Evolutionary conservation across 2,329 filamentous ascomycete species (phyloP).

Genomic region (Pseudocercospora musae): DNA sequence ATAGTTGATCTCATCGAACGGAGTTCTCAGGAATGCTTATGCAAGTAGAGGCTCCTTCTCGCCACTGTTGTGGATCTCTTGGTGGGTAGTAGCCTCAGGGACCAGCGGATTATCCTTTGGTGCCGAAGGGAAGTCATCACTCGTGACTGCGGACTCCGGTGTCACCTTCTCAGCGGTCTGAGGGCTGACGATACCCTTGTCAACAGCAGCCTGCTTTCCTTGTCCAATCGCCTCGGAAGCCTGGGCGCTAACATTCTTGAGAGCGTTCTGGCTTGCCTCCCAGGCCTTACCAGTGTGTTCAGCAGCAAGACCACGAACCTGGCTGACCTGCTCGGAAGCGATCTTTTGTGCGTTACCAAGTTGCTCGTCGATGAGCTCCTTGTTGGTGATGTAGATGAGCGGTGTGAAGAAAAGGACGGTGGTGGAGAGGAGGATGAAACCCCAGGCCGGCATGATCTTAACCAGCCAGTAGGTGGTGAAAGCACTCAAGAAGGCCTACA

Average conservation of each 20-base stretch:
- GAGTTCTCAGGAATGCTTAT: background rate
- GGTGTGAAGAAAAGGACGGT: slow-evolving; percentile 57
- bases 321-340: slow-evolving; percentile 56
- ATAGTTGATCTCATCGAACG: background rate
- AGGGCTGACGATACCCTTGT: slow-evolving; percentile 36
- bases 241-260: slow-evolving; percentile 59
- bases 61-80: slow-evolving; percentile 13
- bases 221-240: slow-evolving; percentile 55
- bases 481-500: slow-evolving; percentile 57
- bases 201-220: slow-evolving; percentile 36
- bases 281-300: slow-evolving; percentile 59
- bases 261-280: slow-evolving; percentile 56
- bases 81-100: slow-evolving; percentile 16
- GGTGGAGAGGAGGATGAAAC: slow-evolving; percentile 56
- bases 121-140: slow-evolving; percentile 23
- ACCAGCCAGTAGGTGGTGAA: slow-evolving; percentile 63
- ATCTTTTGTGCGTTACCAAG: slow-evolving; percentile 54
- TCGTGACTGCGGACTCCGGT: slow-evolving; percentile 18
- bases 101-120: slow-evolving; percentile 22
- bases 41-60: slow-evolving; percentile 17
- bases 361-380: slow-evolving; percentile 61
- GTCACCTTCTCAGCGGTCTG: slow-evolving; percentile 29
- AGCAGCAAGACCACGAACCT: slow-evolving; percentile 58
- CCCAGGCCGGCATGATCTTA: slow-evolving; percentile 65
- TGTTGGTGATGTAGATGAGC: slow-evolving; percentile 63